phyloP scores from a whole-genome alignment of 1,139 yeast species.

The Yamadazyma friedrichii region DNA sequence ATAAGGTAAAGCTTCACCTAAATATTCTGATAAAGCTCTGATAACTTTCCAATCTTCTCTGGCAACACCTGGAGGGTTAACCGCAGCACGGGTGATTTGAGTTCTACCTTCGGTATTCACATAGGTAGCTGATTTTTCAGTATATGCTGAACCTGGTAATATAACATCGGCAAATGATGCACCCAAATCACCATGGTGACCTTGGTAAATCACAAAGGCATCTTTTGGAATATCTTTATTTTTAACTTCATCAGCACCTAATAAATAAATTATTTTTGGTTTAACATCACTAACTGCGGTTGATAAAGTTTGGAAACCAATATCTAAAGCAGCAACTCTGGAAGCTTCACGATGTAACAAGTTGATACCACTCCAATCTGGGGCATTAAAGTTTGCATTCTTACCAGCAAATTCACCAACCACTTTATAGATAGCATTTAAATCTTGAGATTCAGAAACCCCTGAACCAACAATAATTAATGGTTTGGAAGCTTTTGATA shows the following conservation, averaged over 20 bases:
- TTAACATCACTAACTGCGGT: conserved; percentile 46
- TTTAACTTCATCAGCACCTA: conserved; percentile 81
- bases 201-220: conserved; percentile 88
- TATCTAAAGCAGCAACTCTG: conserved; percentile 81
- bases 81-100: conserved; percentile 83
- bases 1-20: conserved; percentile 71
- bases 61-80: conserved; percentile 88
- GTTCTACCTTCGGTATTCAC: conserved; percentile 91
- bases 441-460: conserved; percentile 67
- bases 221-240: conserved; percentile 74
- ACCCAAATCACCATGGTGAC: conserved; percentile 90
- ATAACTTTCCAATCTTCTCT: conserved; percentile 92
- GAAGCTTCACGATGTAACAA: conserved; percentile 85
- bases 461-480: conserved; percentile 83
- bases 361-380: conserved; percentile 82
- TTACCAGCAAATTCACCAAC: conserved; percentile 64
- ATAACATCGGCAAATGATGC: conserved; percentile 88
- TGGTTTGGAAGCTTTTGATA: conserved; percentile 69
- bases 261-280: conserved; percentile 76
- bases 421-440: conserved; percentile 58
- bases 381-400: conserved; percentile 61
- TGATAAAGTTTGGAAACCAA: conserved; percentile 68
- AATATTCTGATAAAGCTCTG: conserved; percentile 80
- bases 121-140: conserved; percentile 85
- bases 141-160: conserved; percentile 86